Evolutionary conservation across 352 stramenopile genomes (phyloP).

Genomic region (Globisporangium apiculatum): DNA sequence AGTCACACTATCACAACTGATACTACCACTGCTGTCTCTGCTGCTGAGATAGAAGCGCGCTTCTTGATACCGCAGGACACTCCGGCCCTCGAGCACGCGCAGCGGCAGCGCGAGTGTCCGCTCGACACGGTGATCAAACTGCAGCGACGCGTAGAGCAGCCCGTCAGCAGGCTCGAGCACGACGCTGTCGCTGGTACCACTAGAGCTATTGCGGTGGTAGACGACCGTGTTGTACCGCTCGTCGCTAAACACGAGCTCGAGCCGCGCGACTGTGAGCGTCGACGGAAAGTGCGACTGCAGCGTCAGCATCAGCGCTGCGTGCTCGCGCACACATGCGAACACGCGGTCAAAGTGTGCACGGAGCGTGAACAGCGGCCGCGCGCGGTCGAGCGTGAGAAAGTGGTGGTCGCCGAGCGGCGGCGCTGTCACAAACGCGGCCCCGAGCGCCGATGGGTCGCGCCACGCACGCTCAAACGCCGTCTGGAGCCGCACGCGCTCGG

Average conservation of each 20-base stretch:
- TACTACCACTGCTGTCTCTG: background rate
- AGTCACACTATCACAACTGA: too few species aligned
- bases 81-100: constrained; percentile 42
- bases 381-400: constrained; percentile 43
- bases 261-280: constrained; percentile 42
- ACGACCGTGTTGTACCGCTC: constrained; percentile 65
- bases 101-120: constrained; percentile 41
- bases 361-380: constrained; percentile 41
- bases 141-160: constrained; percentile 36
- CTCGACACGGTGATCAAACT: constrained; percentile 31
- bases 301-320: constrained; percentile 39
- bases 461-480: constrained; percentile 59
- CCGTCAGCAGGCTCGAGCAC: constrained; percentile 19
- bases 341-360: constrained; percentile 52
- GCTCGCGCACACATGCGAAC: constrained; percentile 61
- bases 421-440: constrained; percentile 29
- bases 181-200: constrained; percentile 4
- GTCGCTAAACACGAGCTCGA: constrained; percentile 72
- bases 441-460: constrained; percentile 34
- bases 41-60: constrained; percentile 47
- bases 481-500: constrained; percentile 51
- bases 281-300: constrained; percentile 54
- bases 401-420: constrained; percentile 32
- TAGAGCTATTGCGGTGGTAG: constrained; percentile 20
- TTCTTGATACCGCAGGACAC: constrained; percentile 55